phyloP scores from a whole-genome alignment of 768 basidiomycete genomes.

The Baorangia bicolor region DNA sequence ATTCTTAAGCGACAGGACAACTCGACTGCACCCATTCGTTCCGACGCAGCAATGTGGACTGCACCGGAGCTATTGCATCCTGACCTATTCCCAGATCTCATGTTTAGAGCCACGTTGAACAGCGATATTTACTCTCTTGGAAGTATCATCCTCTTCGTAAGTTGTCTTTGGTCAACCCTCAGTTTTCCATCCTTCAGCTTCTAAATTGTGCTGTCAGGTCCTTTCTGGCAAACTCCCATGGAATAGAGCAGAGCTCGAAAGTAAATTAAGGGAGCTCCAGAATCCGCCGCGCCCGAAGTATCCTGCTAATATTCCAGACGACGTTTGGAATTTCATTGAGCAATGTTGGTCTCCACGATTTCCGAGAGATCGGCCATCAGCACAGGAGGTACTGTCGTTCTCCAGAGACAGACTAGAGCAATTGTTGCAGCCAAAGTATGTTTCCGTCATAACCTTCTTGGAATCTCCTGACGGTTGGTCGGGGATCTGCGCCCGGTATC shows the following conservation, averaged over 20 bases:
- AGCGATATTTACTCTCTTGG: constrained; percentile 8
- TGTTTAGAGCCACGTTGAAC: background rate
- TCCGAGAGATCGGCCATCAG: background rate
- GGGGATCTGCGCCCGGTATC: background rate
- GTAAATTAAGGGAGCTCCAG: background rate
- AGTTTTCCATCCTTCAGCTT: background rate
- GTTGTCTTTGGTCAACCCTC: background rate
- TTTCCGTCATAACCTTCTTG: background rate
- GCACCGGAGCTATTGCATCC: constrained; percentile 6
- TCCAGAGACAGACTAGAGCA: background rate
- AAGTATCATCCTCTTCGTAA: constrained; percentile 3
- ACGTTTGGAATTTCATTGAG: background rate
- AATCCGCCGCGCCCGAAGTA: background rate
- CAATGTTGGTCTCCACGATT: constrained; percentile 3
- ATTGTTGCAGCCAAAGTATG: background rate
- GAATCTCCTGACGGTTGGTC: background rate
- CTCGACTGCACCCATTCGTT: background rate
- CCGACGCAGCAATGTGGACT: background rate
- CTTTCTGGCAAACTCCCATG: background rate
- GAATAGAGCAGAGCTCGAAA: background rate
- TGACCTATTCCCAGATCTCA: background rate
- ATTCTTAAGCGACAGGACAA: background rate
- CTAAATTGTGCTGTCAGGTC: background rate
- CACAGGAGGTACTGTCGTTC: background rate
- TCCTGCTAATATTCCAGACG: background rate